Conservation (phyloP, 768 basidiomycete species). For the Leccinum imitatum region DNA sequence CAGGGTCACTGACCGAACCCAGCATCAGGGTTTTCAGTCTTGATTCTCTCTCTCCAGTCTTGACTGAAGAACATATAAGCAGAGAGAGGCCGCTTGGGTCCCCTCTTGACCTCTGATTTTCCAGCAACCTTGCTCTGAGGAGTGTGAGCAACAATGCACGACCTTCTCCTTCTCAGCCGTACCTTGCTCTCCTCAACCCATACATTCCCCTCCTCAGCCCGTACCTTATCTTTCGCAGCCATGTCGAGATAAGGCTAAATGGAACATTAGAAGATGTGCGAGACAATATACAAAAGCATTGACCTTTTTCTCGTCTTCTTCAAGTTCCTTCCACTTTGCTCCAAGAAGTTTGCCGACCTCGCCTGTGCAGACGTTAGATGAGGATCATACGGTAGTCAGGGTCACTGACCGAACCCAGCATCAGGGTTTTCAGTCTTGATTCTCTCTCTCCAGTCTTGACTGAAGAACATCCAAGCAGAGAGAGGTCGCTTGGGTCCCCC, state of each 20-base stretch:
- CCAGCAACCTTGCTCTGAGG: slow-evolving; percentile 54
- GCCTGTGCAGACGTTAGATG: slow-evolving; percentile 43
- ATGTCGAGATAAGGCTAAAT: slow-evolving; percentile 82
- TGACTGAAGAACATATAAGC: slow-evolving; percentile 99
- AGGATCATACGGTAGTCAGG: slow-evolving; percentile 1
- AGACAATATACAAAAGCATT: slow-evolving; percentile 10
- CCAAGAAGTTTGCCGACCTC: slow-evolving; percentile 95
- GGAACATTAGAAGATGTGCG: slow-evolving; percentile 9
- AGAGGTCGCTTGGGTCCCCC: slow-evolving; percentile 80
- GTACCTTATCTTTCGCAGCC: slow-evolving; percentile 82
- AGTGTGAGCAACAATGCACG: slow-evolving; percentile 14
- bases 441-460: slow-evolving; percentile 91
- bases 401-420: slow-evolving; percentile 76
- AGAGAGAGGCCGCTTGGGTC: slow-evolving; percentile 87
- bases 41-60: slow-evolving; percentile 94
- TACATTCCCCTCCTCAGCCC: slow-evolving; percentile 78
- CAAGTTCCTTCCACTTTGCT: slow-evolving; percentile 95
- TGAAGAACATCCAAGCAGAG: slow-evolving; percentile 99
- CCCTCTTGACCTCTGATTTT: slow-evolving; percentile 69
- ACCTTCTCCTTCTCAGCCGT: background rate
- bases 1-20: slow-evolving; percentile 66
- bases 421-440: slow-evolving; percentile 97
- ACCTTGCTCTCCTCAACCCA: no score
- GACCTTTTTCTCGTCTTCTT: slow-evolving; percentile 90
- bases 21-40: slow-evolving; percentile 93